These are phyloP conservation scores for Eimeria sp. DNA, from an alignment of 169 alveolate species.

Conservation along the genomic window DNA sequence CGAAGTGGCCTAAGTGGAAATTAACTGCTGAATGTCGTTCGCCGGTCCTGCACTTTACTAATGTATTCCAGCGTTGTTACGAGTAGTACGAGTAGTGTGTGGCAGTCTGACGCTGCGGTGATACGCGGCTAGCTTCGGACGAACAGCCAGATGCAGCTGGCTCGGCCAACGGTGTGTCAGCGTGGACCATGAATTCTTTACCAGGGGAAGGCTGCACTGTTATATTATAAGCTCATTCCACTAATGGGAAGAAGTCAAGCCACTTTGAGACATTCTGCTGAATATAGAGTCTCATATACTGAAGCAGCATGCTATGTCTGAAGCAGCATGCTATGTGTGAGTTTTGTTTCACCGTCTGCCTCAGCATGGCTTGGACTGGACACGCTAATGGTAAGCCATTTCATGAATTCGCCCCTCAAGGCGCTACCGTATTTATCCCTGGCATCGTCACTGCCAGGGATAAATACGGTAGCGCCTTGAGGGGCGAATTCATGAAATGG, in stretches of 20 bases:
- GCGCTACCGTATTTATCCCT: neutral
- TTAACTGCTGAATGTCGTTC: too few species aligned
- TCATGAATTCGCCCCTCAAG: neutral
- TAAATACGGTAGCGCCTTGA: neutral
- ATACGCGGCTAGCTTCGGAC: too few species aligned
- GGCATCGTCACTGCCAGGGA: neutral
- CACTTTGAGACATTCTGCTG: neutral
- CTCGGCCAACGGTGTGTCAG: too few species aligned
- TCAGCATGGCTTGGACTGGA: neutral
- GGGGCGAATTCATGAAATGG: neutral
- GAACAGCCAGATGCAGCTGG: too few species aligned
- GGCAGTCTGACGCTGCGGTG: too few species aligned
- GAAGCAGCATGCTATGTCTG: neutral
- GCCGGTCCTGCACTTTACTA: too few species aligned
- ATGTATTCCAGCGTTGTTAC: too few species aligned
- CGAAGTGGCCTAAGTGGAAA: too few species aligned
- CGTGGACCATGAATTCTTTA: too few species aligned
- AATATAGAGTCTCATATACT: neutral
- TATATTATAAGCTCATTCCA: neutral
- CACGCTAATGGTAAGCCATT: neutral
- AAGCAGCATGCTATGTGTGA: neutral
- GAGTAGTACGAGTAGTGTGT: too few species aligned
- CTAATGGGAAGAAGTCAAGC: neutral
- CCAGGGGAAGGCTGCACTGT: too few species aligned
- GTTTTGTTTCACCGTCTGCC: neutral